Base-by-base conservation (phyloP, 495 filamentous ascomycete species). In the Melanomma pulvis-pyrius region DNA sequence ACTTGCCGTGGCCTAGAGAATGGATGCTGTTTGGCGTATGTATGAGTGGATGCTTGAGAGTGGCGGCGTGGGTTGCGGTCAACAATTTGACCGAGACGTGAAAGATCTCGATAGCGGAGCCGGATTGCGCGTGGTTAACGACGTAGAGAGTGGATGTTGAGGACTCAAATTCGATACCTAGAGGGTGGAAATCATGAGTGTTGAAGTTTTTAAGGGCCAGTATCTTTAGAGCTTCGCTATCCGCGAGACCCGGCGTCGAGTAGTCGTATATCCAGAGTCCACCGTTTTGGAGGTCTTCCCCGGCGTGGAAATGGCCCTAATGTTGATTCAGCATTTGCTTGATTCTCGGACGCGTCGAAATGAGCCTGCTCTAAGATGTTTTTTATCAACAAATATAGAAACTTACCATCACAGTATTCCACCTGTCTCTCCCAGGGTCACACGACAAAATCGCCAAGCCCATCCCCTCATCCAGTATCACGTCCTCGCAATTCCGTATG, bases 401-500 rank as follows among this genome's bases (percentile, higher is more conserved):
- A 22, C 51, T 34, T 30, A 74, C 74, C 79, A 83, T 81, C 17
- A 82, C 80, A 5, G 81, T 81, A 68, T 83, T 82, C 76, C 76
- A 82, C 17, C 50, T 68, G 64, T 82, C 81, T 12, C 81, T 68
- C 15, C 79, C 78, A 0, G 56, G 22, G 30, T 59, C 56, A 32
- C 36, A 49, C 21, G 19, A 46, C 39, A 49, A 30, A 30, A 49
- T 48, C 36, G 61, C 61, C 51, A 64, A 57, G 28, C 61, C 61
- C 61, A 34, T 59, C 1, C 71, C 74, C 49, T 76, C 75, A 21
- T 76, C 69, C 24, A 83, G 48, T 13, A 81, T 25, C 1, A 60
- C 77, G 76, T 83, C 80, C 60, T 83, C 81, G 53, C 81, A 83
- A 69, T 77, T 82, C 32, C 77, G 76, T 44, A 82, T 60, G n/a